Conservation (phyloP, 495 filamentous ascomycete species). For the Hypomontagnella submonticulosa region DNA sequence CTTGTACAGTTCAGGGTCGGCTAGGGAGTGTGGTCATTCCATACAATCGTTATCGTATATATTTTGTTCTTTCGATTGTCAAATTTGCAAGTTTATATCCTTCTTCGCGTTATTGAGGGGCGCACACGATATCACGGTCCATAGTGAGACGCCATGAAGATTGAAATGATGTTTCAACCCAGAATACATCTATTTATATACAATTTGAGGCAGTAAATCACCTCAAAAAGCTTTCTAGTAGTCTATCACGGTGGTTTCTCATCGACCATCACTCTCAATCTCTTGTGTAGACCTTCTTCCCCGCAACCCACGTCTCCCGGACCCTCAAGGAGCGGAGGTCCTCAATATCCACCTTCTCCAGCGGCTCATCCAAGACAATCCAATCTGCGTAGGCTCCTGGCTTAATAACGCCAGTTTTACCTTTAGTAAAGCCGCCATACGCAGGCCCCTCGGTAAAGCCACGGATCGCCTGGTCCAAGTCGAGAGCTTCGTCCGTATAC, state of each 20-base stretch:
- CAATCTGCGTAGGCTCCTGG: slow-evolving; percentile 69
- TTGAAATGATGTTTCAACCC: too few species aligned
- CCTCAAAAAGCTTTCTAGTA: background rate
- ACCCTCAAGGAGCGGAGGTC: slow-evolving; percentile 61
- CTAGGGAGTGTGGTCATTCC: too few species aligned
- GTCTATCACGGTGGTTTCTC: background rate
- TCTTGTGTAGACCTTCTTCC: slow-evolving; percentile 55
- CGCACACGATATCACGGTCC: too few species aligned
- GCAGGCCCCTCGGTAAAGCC: slow-evolving; percentile 65
- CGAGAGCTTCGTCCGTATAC: slow-evolving; percentile 64
- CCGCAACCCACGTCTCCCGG: slow-evolving; percentile 72
- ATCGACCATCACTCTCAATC: slow-evolving; percentile 14
- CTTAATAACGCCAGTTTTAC: slow-evolving; percentile 62
- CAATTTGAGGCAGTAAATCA: too few species aligned
- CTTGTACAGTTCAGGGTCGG: too few species aligned
- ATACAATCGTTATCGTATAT: too few species aligned
- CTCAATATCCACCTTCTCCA: slow-evolving; percentile 53
- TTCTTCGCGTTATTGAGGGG: too few species aligned
- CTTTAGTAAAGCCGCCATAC: slow-evolving; percentile 62
- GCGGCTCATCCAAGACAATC: slow-evolving; percentile 66
- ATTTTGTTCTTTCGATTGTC: too few species aligned
- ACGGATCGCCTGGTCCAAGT: slow-evolving; percentile 61
- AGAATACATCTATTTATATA: too few species aligned
- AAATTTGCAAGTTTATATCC: too few species aligned
- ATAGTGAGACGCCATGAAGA: too few species aligned